A percentile compares a stretch with the other conserved stretches of the same genome.
Conservation (phyloP, 2,329 filamentous ascomycete genomes). For the Hortaea sp. region DNA sequence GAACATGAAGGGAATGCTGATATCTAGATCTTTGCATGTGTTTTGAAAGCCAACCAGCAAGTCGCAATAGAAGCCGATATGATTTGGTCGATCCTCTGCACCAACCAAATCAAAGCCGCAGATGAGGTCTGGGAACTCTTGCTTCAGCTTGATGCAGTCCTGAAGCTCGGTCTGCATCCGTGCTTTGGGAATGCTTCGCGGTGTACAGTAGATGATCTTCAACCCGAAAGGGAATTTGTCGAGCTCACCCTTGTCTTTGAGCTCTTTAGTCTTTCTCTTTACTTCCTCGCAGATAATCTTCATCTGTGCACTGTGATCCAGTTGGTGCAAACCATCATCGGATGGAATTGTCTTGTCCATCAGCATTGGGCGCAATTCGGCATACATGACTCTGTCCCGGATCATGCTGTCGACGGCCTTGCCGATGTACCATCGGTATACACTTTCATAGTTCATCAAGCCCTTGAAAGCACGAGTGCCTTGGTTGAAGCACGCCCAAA, state of each 20-base stretch:
- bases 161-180: constrained; percentile 44
- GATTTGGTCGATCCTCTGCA: constrained; percentile 51
- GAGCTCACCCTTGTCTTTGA: constrained; percentile 26
- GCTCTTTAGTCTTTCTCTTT: constrained; percentile 34
- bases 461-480: constrained; percentile 65
- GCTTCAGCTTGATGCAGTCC: constrained; percentile 54
- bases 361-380: constrained; percentile 61
- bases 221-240: constrained; percentile 50
- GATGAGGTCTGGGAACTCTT: constrained; percentile 47
- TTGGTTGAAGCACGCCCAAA: constrained; percentile 55
- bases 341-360: constrained; percentile 54
- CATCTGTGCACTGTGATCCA: constrained; percentile 52
- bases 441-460: constrained; percentile 55
- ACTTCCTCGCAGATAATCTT: constrained; percentile 48
- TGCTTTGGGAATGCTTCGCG: constrained; percentile 45
- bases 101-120: constrained; percentile 63
- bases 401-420: constrained; percentile 52
- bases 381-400: constrained; percentile 58
- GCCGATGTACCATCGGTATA: constrained; percentile 52
- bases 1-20: constrained; percentile 59
- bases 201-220: constrained; percentile 64
- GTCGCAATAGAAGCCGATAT: constrained; percentile 48
- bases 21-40: constrained; percentile 35
- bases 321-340: constrained; percentile 43
- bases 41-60: constrained; percentile 49